Base-by-base conservation (phyloP, 345 rosid genomes). In the Lepidium sativum region DNA sequence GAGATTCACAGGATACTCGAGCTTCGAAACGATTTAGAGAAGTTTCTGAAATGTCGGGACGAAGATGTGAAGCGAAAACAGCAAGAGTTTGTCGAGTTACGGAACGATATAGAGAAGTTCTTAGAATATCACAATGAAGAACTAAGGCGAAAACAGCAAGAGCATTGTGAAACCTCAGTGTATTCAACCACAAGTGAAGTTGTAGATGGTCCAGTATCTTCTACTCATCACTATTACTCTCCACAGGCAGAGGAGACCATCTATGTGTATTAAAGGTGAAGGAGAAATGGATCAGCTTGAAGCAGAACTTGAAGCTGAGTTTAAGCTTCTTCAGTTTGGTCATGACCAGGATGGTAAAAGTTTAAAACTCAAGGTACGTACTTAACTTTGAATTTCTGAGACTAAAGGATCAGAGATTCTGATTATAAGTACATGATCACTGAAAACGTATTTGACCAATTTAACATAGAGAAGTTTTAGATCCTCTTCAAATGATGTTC, bases 231-330 rank as follows among this genome's bases (percentile, higher is more conserved):
- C 18, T 42, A 57, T 72, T 47, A 66, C 41, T 76, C 60, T 70
- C 79, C 34, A 75, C 67, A 65, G 62, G 52, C 52, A 14, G 0
- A 31, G 2, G 57, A 59, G 29, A 71, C n/a, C 72, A 17, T 53
- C 83, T 23, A 40, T 60, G 6, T 23, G 56, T 62, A 38, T 45
- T 41, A 47, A 52, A 20, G 48, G 31, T 56, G 80, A 69, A 58
- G 70, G 80, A 47, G 94, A 78, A 52, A 83, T 81, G 81, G 79
- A 80, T 65, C 76, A 63, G 52, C 88, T 88, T 21, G 89, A 82
- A 78, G 92, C 83, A 8, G 95, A 92, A 77, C 88, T 92, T 18
- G 81, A 85, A 78, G 85, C 76, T 2, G 92, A 88, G 75, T 74
- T 86, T 33, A 80, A 88, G 54, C 79, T 65, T 52, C 72, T 88